A percentile compares a stretch with the other conserved stretches of the same genome.
phyloP scores from a whole-genome alignment of 1,284 basidiomycete species.

The Cystobasidium pallidum region DNA sequence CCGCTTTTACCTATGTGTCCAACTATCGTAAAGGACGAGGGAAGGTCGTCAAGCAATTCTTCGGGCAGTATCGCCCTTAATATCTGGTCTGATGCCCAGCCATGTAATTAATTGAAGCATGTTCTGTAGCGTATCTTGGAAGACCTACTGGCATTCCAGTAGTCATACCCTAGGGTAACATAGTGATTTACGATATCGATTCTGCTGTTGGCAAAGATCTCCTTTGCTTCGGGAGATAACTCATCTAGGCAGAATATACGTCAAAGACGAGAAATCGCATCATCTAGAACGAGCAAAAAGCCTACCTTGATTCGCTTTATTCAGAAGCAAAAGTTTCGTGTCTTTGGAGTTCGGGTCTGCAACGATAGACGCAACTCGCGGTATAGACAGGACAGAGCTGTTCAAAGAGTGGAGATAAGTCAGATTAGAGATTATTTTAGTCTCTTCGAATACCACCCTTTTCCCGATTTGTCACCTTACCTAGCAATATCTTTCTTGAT shows the following conservation, averaged over 20 bases:
- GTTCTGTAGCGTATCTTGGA: background rate
- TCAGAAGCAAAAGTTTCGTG: constrained; percentile 25
- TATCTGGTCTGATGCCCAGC: constrained; percentile 71
- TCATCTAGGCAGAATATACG: constrained; percentile 4
- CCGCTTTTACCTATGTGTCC: constrained; percentile 88
- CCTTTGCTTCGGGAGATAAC: constrained; percentile 55
- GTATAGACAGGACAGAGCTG: constrained; percentile 15
- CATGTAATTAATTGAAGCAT: background rate
- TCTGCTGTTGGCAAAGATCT: constrained; percentile 64
- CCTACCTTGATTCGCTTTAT: constrained; percentile 27
- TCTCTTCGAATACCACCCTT: too few species aligned
- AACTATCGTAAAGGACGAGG: constrained; percentile 81
- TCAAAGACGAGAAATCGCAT: background rate
- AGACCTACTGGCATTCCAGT: constrained; percentile 81
- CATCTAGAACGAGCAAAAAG: background rate
- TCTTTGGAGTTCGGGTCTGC: constrained; percentile 4
- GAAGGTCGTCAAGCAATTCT: constrained; percentile 73
- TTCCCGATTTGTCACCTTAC: too few species aligned
- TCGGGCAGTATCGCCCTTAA: constrained; percentile 76
- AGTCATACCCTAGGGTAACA: constrained; percentile 74
- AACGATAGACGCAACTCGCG: constrained; percentile 23
- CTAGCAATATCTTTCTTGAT: constrained; percentile 25
- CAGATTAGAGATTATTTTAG: too few species aligned
- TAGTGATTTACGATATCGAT: constrained; percentile 65
- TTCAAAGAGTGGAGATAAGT: background rate